Evolutionary conservation across 108 stramenopile species (phyloP).

Genomic region (Epipyxis sp.): DNA sequence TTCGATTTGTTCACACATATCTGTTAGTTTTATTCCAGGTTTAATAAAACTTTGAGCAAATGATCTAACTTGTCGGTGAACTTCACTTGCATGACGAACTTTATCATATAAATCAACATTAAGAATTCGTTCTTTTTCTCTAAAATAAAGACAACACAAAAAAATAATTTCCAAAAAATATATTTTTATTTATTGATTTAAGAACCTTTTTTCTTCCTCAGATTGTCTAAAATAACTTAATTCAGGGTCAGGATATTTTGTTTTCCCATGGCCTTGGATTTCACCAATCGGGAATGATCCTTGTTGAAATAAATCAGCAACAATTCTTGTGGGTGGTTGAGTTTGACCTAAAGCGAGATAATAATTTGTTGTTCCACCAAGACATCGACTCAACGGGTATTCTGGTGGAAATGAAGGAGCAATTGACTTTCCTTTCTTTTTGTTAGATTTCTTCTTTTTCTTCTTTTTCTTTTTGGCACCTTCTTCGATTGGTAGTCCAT

Average conservation of each 20-base stretch:
- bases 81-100: conserved; percentile 81
- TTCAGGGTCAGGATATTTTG: conserved; percentile 71
- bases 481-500: neutral
- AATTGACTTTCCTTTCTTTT: neutral
- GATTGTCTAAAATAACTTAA: neutral
- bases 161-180: neutral
- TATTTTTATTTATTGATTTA: neutral
- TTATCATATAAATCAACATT: conserved; percentile 76
- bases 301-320: conserved; percentile 43
- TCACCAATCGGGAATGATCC: conserved; percentile 78
- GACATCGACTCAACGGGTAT: conserved; percentile 63
- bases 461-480: conserved; percentile 45
- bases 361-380: conserved; percentile 83
- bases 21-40: conserved; percentile 87
- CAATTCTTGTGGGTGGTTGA: conserved; percentile 86
- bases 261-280: conserved; percentile 74
- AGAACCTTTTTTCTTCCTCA: neutral
- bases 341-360: conserved; percentile 91
- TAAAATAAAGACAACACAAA: conserved; percentile 54
- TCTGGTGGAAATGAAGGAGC: neutral
- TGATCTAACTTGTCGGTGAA: conserved; percentile 91
- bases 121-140: conserved; percentile 74
- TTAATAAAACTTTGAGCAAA: conserved; percentile 90
- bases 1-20: conserved; percentile 90
- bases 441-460: conserved; percentile 17